phyloP scores from a whole-genome alignment of 129 eudicot species.

The Escallonia herrerae region DNA sequence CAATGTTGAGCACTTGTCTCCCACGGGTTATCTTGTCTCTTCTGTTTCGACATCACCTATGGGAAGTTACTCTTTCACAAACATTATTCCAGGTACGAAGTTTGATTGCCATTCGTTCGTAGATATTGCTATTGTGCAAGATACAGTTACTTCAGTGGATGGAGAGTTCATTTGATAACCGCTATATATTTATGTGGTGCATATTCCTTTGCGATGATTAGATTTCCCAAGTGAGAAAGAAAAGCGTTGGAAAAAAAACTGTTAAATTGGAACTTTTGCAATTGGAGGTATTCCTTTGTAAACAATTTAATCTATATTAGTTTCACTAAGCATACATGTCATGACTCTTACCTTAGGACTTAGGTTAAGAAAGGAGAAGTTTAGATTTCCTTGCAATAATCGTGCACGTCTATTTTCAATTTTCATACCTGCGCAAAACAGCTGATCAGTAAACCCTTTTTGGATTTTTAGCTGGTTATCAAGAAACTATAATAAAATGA shows the following conservation, averaged over 20 bases:
- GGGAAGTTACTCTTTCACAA: slow-evolving; percentile 74
- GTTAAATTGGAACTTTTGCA: too few relatives aligned
- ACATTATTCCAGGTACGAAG: slow-evolving; percentile 70
- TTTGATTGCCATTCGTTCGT: slow-evolving; percentile 4
- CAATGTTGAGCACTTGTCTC: slow-evolving; percentile 65
- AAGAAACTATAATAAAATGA: background rate
- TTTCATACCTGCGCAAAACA: too few relatives aligned
- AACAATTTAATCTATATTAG: too few relatives aligned
- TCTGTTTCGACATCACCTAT: slow-evolving; percentile 59
- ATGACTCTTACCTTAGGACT: too few relatives aligned
- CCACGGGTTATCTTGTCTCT: slow-evolving; percentile 56
- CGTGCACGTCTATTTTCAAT: too few relatives aligned
- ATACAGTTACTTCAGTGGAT: slow-evolving; percentile 8
- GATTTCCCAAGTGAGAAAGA: background rate
- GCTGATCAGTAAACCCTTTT: background rate
- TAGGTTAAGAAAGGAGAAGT: too few relatives aligned
- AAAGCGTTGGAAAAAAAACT: too few relatives aligned
- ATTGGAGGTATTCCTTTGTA: too few relatives aligned
- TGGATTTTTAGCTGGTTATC: background rate
- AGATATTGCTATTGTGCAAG: too few relatives aligned
- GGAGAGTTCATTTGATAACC: slow-evolving; percentile 8
- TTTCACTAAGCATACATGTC: too few relatives aligned
- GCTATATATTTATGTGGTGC: slow-evolving; percentile 1
- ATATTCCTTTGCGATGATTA: background rate
- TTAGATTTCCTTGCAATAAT: too few relatives aligned